These are phyloP conservation scores for Scenedesmus sp. DNA, from an alignment of 163 green algal genomes.

Conservation along the genomic window DNA sequence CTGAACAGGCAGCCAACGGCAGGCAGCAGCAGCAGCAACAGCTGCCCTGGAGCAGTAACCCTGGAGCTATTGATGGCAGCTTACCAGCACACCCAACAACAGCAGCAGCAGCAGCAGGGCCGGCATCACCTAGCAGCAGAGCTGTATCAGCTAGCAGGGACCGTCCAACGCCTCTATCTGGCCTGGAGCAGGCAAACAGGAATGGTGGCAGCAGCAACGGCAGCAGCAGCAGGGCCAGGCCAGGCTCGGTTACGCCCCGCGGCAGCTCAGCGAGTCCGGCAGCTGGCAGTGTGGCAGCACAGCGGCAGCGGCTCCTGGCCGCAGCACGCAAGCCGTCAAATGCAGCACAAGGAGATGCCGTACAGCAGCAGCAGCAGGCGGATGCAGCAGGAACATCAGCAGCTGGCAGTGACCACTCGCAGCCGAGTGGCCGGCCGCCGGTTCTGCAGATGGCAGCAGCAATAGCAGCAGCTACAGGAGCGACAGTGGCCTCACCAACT, in stretches of 20 bases:
- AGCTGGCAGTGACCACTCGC: background rate
- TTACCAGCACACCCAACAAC: background rate
- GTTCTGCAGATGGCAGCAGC: conserved; percentile 12
- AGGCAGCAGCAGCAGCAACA: background rate
- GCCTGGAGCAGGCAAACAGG: background rate
- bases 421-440: background rate
- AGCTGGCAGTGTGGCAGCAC: conserved; percentile 6
- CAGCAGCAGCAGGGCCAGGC: background rate
- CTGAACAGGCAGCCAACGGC: background rate
- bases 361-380: background rate
- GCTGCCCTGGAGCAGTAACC: background rate
- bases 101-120: conserved; percentile 14
- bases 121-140: background rate
- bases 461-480: background rate
- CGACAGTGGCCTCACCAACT: background rate
- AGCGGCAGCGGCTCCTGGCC: background rate
- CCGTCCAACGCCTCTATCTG: background rate
- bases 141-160: conserved; percentile 10
- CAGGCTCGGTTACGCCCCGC: background rate
- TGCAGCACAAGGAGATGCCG: conserved; percentile 4
- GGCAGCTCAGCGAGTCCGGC: background rate
- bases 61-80: background rate
- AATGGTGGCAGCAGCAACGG: background rate
- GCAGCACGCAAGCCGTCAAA: background rate
- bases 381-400: background rate